phyloP scores from a whole-genome alignment of 345 rosid species.

The Eucalyptus regnans region DNA sequence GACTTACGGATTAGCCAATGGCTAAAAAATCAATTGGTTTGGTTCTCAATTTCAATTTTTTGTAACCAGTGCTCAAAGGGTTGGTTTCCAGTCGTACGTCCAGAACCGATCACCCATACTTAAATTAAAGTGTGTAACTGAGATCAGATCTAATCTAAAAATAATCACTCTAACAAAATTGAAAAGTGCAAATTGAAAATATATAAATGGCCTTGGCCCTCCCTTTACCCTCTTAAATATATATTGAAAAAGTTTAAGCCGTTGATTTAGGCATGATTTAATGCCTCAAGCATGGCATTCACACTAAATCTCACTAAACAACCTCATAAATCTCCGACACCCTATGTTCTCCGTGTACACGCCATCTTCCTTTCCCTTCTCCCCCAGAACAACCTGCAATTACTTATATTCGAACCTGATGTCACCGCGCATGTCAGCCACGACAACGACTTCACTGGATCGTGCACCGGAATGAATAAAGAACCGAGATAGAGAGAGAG shows the following conservation, averaged over 20 bases:
- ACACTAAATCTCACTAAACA: background rate
- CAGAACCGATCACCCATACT: background rate
- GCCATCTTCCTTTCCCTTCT: background rate
- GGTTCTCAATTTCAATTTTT: too few species aligned
- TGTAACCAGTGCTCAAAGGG: fast-evolving
- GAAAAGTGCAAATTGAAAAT: background rate
- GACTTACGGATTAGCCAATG: background rate
- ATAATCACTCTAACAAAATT: background rate
- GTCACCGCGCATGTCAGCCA: background rate
- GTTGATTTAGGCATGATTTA: too few species aligned
- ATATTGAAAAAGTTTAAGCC: too few species aligned
- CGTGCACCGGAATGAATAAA: background rate
- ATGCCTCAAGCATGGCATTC: background rate
- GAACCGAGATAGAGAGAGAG: background rate
- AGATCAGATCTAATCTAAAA: background rate
- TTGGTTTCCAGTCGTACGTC: too few species aligned
- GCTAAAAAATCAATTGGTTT: background rate
- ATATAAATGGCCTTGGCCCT: background rate
- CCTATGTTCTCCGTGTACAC: background rate
- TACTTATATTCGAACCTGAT: background rate
- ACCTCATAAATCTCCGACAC: background rate
- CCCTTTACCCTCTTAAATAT: too few species aligned
- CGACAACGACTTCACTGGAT: background rate
- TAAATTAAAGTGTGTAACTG: too few species aligned
- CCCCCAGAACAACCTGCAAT: background rate